Evolutionary conservation across 1,139 yeast genomes (phyloP).

Genomic region (Yamadazyma mexicana): DNA sequence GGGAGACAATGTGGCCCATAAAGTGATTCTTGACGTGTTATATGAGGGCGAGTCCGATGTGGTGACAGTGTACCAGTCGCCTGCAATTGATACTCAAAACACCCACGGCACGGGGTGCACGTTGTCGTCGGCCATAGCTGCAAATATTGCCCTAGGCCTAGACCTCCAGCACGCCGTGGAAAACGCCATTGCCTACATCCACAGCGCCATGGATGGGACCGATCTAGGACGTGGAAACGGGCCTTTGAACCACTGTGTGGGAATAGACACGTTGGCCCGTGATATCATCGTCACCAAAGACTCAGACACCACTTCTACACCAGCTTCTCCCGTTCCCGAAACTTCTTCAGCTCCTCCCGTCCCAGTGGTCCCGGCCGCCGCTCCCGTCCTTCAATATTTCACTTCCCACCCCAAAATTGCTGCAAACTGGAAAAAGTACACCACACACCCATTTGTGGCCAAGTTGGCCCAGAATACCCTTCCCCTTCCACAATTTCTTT

Average conservation of each 20-base stretch:
- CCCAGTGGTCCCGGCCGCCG: background rate
- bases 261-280: background rate
- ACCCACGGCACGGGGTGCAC: constrained; percentile 96
- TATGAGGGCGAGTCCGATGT: constrained; percentile 43
- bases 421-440: constrained; percentile 58
- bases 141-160: constrained; percentile 62
- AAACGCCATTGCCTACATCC: constrained; percentile 64
- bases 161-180: constrained; percentile 50
- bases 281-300: constrained; percentile 10
- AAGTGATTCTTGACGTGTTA: constrained; percentile 57
- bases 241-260: constrained; percentile 62
- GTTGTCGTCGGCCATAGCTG: constrained; percentile 76
- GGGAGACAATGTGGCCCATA: constrained; percentile 16
- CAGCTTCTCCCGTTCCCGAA: no score
- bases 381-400: constrained; percentile 39
- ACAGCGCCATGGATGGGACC: constrained; percentile 53
- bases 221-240: constrained; percentile 65
- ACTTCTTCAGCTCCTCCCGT: no score
- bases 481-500: constrained; percentile 50
- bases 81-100: constrained; percentile 48
- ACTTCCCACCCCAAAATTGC: constrained; percentile 55
- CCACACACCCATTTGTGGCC: constrained; percentile 61
- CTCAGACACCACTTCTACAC: no score
- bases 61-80: constrained; percentile 50
- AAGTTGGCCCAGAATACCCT: constrained; percentile 54